Evolutionary conservation across 495 filamentous ascomycete species (phyloP).

Genomic region (Daldinia grandis): DNA sequence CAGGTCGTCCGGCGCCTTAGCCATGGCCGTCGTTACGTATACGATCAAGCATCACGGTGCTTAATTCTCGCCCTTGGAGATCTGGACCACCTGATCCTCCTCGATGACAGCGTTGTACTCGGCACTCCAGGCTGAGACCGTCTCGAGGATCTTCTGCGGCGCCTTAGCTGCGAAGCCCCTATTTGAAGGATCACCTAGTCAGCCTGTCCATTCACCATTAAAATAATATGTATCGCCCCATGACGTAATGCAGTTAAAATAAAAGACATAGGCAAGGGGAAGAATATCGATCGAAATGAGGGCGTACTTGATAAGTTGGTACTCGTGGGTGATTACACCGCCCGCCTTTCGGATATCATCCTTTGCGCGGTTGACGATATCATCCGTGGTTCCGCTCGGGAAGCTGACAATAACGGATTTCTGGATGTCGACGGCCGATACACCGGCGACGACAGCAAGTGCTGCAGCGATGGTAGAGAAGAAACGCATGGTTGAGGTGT

Average conservation of each 20-base stretch:
- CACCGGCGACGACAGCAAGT: constrained; percentile 62
- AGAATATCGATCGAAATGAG: neutral
- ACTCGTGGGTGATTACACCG: constrained; percentile 65
- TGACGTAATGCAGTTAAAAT: neutral
- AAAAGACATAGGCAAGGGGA: neutral
- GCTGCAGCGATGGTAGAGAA: constrained; percentile 62
- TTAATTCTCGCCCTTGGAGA: constrained; percentile 25
- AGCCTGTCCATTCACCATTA: constrained; percentile 4
- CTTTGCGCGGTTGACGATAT: constrained; percentile 73
- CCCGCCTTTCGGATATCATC: constrained; percentile 73
- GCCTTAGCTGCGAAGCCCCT: constrained; percentile 83
- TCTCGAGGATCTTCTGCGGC: constrained; percentile 71
- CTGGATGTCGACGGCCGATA: constrained; percentile 62
- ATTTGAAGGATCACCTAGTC: constrained; percentile 5
- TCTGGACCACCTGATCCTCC: constrained; percentile 71
- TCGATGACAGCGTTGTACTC: constrained; percentile 75
- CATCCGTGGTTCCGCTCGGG: constrained; percentile 73
- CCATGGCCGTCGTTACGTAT: neutral
- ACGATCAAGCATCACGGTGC: neutral
- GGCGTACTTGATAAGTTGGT: constrained; percentile 65
- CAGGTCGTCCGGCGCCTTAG: constrained; percentile 16
- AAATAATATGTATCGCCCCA: neutral
- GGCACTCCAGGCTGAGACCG: constrained; percentile 70
- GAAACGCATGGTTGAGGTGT: constrained; percentile 67
- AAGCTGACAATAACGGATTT: constrained; percentile 84